These are phyloP conservation scores for Trifolium dubium DNA, from an alignment of 306 rosid species.

Conservation along the genomic window DNA sequence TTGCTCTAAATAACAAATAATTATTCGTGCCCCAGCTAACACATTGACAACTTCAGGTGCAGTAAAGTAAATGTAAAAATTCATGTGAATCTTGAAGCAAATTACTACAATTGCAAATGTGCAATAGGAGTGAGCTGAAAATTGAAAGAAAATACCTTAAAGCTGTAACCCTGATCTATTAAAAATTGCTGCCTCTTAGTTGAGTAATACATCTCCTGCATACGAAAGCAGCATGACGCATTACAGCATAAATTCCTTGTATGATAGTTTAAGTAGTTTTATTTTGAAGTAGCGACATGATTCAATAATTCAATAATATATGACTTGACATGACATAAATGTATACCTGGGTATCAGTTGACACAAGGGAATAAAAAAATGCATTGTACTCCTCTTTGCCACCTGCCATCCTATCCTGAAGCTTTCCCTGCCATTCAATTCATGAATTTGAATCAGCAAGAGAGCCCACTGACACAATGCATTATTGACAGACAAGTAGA, in stretches of 20 bases:
- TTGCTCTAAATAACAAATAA: constrained; percentile 21
- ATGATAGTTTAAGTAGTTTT: constrained; percentile 25
- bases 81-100: constrained; percentile 10
- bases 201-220: constrained; percentile 98
- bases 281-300: constrained; percentile 35
- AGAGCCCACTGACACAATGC: constrained; percentile 16
- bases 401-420: constrained; percentile 96
- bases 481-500: constrained; percentile 15
- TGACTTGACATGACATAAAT: constrained; percentile 20
- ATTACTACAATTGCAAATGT: constrained; percentile 20
- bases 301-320: constrained; percentile 19
- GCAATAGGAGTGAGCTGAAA: constrained; percentile 7
- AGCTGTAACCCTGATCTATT: constrained; percentile 99
- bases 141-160: constrained; percentile 64
- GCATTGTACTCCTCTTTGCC: constrained; percentile 99
- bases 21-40: constrained; percentile 14
- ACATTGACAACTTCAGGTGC: constrained; percentile 12
- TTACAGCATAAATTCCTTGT: constrained; percentile 23
- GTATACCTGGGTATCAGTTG: constrained; percentile 92
- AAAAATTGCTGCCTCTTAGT: constrained; percentile 96
- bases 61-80: constrained; percentile 24
- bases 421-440: constrained; percentile 77
- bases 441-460: constrained; percentile 37
- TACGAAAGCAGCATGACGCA: constrained; percentile 25
- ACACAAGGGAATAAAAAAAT: constrained; percentile 95